Conservation (phyloP, 78 protist genomes). For the Tieghemostelium lacteum region DNA sequence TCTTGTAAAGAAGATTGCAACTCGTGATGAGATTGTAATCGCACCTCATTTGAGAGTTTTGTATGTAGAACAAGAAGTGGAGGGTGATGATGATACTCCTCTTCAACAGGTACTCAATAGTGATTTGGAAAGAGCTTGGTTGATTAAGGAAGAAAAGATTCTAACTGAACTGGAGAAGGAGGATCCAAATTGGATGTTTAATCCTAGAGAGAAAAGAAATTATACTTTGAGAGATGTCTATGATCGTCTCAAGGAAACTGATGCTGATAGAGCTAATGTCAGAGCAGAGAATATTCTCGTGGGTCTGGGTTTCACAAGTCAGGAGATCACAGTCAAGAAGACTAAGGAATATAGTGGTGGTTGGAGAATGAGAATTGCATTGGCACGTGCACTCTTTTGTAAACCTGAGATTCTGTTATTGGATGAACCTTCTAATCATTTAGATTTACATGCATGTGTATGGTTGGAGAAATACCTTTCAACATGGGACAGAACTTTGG, state of each 20-base stretch:
- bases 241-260: slow-evolving; percentile 81
- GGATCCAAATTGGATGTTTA: slow-evolving; percentile 42
- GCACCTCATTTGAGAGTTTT: slow-evolving; percentile 87
- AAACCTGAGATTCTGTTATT: slow-evolving; percentile 92
- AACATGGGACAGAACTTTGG: slow-evolving; percentile 83
- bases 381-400: slow-evolving; percentile 95
- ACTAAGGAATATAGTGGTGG: slow-evolving; percentile 93
- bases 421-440: slow-evolving; percentile 97
- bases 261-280: slow-evolving; percentile 73
- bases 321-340: slow-evolving; percentile 49
- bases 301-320: slow-evolving; percentile 92
- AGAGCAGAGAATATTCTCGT: slow-evolving; percentile 79
- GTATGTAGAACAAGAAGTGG: slow-evolving; percentile 94
- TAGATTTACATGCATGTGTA: slow-evolving; percentile 93
- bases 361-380: slow-evolving; percentile 97
- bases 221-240: slow-evolving; percentile 77
- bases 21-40: slow-evolving; percentile 78
- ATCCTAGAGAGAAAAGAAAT: slow-evolving; percentile 76
- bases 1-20: slow-evolving; percentile 88
- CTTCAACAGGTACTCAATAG: slow-evolving; percentile 87
- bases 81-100: slow-evolving; percentile 86
- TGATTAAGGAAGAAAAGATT: slow-evolving; percentile 84
- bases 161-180: slow-evolving; percentile 34
- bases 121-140: slow-evolving; percentile 86
- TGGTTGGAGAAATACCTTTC: slow-evolving; percentile 92